A percentile compares a stretch with the other conserved stretches of the same genome.
These are phyloP conservation scores for Garcileccinum viscosum DNA, from an alignment of 1,284 basidiomycete species.

Conservation along the genomic window DNA sequence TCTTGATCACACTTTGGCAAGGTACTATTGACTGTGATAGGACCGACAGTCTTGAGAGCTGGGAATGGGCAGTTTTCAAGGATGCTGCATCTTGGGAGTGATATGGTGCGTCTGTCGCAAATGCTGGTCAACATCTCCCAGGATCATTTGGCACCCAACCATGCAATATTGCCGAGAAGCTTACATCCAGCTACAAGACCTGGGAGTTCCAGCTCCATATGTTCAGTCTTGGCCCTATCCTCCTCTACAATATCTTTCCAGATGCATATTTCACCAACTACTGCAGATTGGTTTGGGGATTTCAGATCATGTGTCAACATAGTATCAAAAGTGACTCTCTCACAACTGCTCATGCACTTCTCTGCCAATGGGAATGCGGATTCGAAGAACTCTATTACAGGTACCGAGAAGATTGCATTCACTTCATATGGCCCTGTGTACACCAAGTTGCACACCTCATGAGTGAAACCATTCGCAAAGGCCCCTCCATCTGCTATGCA, in stretches of 20 bases:
- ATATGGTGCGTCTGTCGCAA: not conserved
- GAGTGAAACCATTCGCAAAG: constrained; percentile 4
- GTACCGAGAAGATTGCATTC: too few relatives aligned
- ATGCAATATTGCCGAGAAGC: constrained; percentile 4
- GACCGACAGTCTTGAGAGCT: not conserved
- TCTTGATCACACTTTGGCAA: constrained; percentile 40
- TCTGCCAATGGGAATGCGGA: too few relatives aligned
- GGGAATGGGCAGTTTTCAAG: not conserved
- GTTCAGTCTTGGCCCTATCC: not conserved
- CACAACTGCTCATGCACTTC: too few relatives aligned
- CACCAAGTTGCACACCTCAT: not conserved
- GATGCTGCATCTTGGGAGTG: not conserved
- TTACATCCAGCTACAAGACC: constrained; percentile 6
- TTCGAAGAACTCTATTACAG: too few relatives aligned
- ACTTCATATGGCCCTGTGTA: too few relatives aligned
- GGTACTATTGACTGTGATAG: constrained; percentile 32
- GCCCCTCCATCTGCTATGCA: constrained; percentile 11
- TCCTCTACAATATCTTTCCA: too few relatives aligned
- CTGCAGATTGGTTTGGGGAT: not conserved
- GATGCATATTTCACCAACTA: not conserved
- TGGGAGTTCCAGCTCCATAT: constrained; percentile 9
- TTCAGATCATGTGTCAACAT: too few relatives aligned
- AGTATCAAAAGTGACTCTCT: too few relatives aligned
- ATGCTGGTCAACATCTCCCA: not conserved
- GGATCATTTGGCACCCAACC: constrained; percentile 3